phyloP scores from a whole-genome alignment of 2,329 filamentous ascomycete species.

The Pseudogymnoascus sp. region DNA sequence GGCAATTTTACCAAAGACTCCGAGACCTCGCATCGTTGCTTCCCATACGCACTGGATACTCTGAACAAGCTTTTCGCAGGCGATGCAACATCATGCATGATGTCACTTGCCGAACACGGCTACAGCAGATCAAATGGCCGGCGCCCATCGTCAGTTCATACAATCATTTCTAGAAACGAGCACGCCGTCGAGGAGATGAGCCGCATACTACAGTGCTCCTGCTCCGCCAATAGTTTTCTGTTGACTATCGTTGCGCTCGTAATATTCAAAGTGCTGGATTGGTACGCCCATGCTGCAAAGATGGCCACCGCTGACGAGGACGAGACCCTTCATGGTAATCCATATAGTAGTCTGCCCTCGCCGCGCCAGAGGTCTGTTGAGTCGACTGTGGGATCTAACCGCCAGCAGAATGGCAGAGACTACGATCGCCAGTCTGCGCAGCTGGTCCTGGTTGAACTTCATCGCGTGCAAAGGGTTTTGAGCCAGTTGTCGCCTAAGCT shows the following conservation, averaged over 20 bases:
- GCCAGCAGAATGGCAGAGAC: background rate
- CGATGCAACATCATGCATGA: too few relatives aligned
- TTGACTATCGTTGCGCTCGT: constrained; percentile 29
- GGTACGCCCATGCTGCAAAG: constrained; percentile 26
- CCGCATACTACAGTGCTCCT: constrained; percentile 29
- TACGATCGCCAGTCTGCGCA: constrained; percentile 25
- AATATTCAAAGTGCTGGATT: constrained; percentile 30
- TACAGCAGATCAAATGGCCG: too few relatives aligned
- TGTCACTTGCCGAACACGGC: too few relatives aligned
- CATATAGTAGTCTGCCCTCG: too few relatives aligned
- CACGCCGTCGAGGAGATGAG: constrained; percentile 25
- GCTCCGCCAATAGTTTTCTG: constrained; percentile 29
- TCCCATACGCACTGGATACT: constrained; percentile 20
- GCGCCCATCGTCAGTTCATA: background rate
- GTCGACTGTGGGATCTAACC: background rate
- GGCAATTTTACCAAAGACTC: background rate
- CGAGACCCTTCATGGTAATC: background rate
- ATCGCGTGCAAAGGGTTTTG: constrained; percentile 29
- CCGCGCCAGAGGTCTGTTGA: too few relatives aligned
- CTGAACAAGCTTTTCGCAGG: constrained; percentile 20
- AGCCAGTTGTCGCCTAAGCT: constrained; percentile 21
- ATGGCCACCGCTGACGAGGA: constrained; percentile 19
- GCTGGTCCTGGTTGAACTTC: constrained; percentile 30
- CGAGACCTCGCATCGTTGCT: constrained; percentile 15
- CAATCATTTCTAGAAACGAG: constrained; percentile 26